Evolutionary conservation across 2,329 filamentous ascomycete genomes (phyloP).

Genomic region (Penicillium oxalicum): DNA sequence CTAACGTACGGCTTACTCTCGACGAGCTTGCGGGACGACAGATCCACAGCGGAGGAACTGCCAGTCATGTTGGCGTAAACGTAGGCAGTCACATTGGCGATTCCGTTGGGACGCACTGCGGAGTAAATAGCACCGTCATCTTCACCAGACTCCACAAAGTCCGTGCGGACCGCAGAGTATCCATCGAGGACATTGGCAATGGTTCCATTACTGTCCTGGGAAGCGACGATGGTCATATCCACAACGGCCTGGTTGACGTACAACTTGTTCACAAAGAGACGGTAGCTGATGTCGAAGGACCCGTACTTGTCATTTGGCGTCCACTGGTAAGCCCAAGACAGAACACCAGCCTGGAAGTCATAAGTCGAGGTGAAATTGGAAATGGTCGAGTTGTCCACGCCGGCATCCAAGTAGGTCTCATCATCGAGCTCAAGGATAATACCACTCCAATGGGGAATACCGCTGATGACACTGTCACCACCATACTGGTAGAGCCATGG

Average conservation of each 20-base stretch:
- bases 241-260: conserved; percentile 57
- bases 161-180: conserved; percentile 59
- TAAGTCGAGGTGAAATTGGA: conserved; percentile 56
- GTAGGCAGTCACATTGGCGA: conserved; percentile 59
- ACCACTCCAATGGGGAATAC: conserved; percentile 63
- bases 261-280: conserved; percentile 61
- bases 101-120: conserved; percentile 57
- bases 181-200: conserved; percentile 65
- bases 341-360: conserved; percentile 57
- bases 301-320: conserved; percentile 45
- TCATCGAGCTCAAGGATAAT: conserved; percentile 53
- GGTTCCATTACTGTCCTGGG: conserved; percentile 48
- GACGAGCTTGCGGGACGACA: conserved; percentile 41
- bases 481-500: conserved; percentile 64
- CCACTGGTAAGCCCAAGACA: conserved; percentile 64
- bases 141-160: conserved; percentile 52
- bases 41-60: conserved; percentile 33
- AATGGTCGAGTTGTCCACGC: conserved; percentile 54
- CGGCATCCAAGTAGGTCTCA: conserved; percentile 54
- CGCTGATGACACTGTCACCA: conserved; percentile 63
- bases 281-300: conserved; percentile 56
- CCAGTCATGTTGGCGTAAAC: conserved; percentile 44
- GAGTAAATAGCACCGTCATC: conserved; percentile 57
- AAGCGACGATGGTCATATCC: conserved; percentile 53
- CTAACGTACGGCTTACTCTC: conserved; percentile 46